A percentile compares a stretch with the other conserved stretches of the same genome.
These are phyloP conservation scores for Rhodotorula sp. DNA, from an alignment of 1,284 basidiomycete genomes.

Conservation along the genomic window DNA sequence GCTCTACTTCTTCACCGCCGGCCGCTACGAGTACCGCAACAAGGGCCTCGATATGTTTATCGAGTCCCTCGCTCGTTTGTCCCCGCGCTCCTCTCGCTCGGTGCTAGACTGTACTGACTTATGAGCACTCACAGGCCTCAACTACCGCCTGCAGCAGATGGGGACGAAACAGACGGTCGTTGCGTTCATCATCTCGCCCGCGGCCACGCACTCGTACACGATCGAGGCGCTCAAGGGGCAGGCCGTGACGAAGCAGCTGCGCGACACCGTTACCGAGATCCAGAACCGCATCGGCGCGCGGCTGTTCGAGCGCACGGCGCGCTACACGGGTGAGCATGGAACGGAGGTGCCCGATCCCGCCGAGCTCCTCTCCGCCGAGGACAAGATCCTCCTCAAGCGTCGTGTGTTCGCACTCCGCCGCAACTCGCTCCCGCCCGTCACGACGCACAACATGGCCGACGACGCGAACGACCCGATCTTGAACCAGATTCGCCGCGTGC, in stretches of 20 bases:
- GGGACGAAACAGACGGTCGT: constrained; percentile 82
- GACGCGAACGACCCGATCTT: constrained; percentile 89
- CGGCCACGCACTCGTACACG: constrained; percentile 92
- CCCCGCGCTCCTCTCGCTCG: background rate
- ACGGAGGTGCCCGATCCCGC: constrained; percentile 70
- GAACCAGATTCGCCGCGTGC: constrained; percentile 89
- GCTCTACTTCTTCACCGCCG: constrained; percentile 98
- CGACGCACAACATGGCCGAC: constrained; percentile 97
- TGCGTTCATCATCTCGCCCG: constrained; percentile 99
- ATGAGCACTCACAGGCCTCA: constrained; percentile 58
- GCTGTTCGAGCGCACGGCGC: constrained; percentile 89
- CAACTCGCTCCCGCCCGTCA: constrained; percentile 86
- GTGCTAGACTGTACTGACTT: background rate
- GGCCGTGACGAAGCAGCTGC: constrained; percentile 93
- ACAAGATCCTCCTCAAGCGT: constrained; percentile 93
- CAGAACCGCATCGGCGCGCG: constrained; percentile 87
- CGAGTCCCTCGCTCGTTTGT: constrained; percentile 80
- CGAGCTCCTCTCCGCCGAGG: constrained; percentile 81
- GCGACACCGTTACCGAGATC: constrained; percentile 92
- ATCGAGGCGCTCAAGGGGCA: constrained; percentile 98
- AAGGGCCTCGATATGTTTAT: constrained; percentile 99
- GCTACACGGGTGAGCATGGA: constrained; percentile 81
- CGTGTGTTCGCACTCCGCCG: constrained; percentile 95
- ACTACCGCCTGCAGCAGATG: constrained; percentile 80
- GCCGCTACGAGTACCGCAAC: constrained; percentile 97